Evolutionary conservation across 2,329 filamentous ascomycete species (phyloP), one percentile per base, ranked within the genome.

Genomic region (Trichoderma lentiforme): DNA sequence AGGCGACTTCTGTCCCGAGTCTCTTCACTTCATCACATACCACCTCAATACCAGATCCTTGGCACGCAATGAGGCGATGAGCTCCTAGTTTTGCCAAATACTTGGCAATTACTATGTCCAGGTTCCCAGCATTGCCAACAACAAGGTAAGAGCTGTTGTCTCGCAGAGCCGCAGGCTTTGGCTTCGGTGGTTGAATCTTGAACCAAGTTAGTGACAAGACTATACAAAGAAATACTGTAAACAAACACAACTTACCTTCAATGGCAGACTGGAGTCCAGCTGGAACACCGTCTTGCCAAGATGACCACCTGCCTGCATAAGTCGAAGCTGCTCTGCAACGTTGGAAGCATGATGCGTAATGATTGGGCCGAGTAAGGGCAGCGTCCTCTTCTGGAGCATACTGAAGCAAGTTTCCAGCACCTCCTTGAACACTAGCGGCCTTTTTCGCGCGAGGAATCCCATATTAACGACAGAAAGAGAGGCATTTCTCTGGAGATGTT

Each of bases 111-210:
- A 34, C 47, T 24, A n/a, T 14, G 15, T 68, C 67, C 15, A 72
- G 21, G 8, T 43, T 28, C 2, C 71, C 67, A 30, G 12, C 51
- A 14, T 12, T 39, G n/a, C 60, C 61, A 2, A 34, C 71, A 24
- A 72, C 51, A 24, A 72, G 51, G 30, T 71, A 72, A 5, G 71
- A 72, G 26, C 71, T 60, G 67, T 71, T 70, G 3, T 57, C n/a
- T n/a, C 28, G 58, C 51, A 72, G 43, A 12, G 28, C n/a, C 21
- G 71, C 60, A 28, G 61, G 53, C n/a, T 53, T 64, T 3, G 71
- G 71, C 36, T 64, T 70, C 9, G n/a, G 71, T 8, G 71, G 71
- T 71, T 72, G 66, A 53, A 72, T 56, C 71, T 72, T 32, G 26
- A 62, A 18, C 5, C 14, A 47, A 32, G 26, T 72, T 53, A 72